Evolutionary conservation across 495 filamentous ascomycete genomes (phyloP).

Genomic region (Xylaria curta): DNA sequence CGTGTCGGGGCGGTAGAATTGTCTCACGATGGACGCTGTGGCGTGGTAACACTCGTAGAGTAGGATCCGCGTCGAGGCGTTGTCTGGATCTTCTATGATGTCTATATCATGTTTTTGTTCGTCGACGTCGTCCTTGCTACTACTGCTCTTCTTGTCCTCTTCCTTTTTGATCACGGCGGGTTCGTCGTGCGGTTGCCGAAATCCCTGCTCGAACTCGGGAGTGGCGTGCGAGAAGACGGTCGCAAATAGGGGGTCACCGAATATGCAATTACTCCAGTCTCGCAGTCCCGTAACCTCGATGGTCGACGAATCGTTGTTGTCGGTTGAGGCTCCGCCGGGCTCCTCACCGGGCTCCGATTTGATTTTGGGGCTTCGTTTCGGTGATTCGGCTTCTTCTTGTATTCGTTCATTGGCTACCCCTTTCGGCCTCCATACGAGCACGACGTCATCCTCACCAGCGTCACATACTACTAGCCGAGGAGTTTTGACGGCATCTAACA

Average conservation of each 20-base stretch:
- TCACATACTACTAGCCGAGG: slow-evolving; percentile 49
- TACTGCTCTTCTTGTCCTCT: neutral
- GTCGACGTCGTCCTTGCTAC: neutral
- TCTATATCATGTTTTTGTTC: slow-evolving; percentile 11
- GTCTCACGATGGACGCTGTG: slow-evolving; percentile 49
- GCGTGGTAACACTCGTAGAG: slow-evolving; percentile 59
- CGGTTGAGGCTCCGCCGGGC: neutral
- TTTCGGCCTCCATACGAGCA: slow-evolving; percentile 38
- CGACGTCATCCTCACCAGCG: slow-evolving; percentile 41
- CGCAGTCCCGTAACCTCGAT: slow-evolving; percentile 43
- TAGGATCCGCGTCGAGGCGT: slow-evolving; percentile 45
- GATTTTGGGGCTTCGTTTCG: neutral
- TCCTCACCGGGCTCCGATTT: neutral
- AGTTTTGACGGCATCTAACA: slow-evolving; percentile 47
- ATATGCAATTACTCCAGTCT: slow-evolving; percentile 61
- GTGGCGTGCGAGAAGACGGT: slow-evolving; percentile 50
- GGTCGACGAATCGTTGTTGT: neutral
- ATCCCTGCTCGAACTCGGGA: slow-evolving; percentile 19
- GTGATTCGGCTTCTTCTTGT: neutral
- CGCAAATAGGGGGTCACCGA: slow-evolving; percentile 65
- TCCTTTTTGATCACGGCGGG: neutral
- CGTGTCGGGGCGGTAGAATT: slow-evolving; percentile 54
- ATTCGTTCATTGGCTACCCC: slow-evolving; percentile 7
- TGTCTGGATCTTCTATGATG: slow-evolving; percentile 47
- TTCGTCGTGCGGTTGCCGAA: slow-evolving; percentile 9